phyloP scores from a whole-genome alignment of 305 asterid genomes.

The Fraxinus velutina region DNA sequence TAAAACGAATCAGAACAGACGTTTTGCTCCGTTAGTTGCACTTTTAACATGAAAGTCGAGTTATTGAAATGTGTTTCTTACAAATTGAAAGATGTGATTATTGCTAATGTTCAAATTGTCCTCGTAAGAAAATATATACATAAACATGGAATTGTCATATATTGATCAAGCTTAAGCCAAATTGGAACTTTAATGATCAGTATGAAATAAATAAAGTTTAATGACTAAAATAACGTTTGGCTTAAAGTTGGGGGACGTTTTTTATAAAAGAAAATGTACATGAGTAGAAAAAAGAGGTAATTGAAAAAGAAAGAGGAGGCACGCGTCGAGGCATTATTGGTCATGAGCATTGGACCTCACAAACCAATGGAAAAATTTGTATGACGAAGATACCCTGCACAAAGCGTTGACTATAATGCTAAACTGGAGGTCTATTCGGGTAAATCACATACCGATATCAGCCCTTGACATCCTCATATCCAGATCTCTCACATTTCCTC shows the following conservation, averaged over 20 bases:
- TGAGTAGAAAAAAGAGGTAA: neutral
- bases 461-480: slow-evolving; percentile 13
- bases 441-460: slow-evolving; percentile 14
- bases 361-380: neutral
- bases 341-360: neutral
- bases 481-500: slow-evolving; percentile 19
- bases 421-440: slow-evolving; percentile 29
- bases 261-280: neutral
- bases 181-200: neutral
- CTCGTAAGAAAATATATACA: neutral
- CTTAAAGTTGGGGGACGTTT: neutral
- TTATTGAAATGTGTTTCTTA: neutral
- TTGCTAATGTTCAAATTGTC: neutral
- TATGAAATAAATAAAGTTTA: neutral
- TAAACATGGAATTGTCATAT: neutral
- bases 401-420: neutral
- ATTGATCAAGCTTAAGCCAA: neutral
- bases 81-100: neutral
- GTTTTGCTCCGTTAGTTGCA: neutral
- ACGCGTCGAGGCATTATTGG: neutral
- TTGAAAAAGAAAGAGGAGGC: neutral
- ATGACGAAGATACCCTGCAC: slow-evolving; percentile 3
- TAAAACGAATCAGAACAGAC: no score
- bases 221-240: neutral
- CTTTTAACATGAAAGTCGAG: neutral